Conservation (phyloP, 768 basidiomycete species). For the Amanita exitialis region DNA sequence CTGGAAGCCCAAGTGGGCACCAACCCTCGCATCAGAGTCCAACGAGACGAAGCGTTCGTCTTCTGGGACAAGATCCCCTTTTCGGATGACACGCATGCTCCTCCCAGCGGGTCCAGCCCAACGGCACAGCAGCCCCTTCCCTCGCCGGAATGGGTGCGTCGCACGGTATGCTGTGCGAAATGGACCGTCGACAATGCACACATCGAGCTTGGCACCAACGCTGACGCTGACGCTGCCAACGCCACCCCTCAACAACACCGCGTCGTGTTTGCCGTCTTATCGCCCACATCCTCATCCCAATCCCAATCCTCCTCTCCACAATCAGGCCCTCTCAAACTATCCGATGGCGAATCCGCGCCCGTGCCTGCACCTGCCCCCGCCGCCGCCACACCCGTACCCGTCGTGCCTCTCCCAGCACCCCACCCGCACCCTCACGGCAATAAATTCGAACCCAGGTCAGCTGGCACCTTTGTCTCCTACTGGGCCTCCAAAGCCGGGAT, state of each 20-base stretch:
- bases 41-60: constrained; percentile 74
- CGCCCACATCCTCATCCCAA: constrained; percentile 23
- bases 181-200: constrained; percentile 53
- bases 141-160: constrained; percentile 78
- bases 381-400: constrained; percentile 25
- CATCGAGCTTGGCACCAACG: constrained; percentile 13
- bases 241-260: constrained; percentile 24
- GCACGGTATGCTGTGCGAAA: constrained; percentile 73
- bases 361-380: background rate
- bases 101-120: background rate
- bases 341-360: constrained; percentile 13
- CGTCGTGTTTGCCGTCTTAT: constrained; percentile 53
- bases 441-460: constrained; percentile 56
- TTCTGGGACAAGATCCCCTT: constrained; percentile 69
- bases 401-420: constrained; percentile 57
- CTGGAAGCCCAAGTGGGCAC: constrained; percentile 82
- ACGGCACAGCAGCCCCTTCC: constrained; percentile 9
- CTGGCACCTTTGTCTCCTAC: constrained; percentile 48
- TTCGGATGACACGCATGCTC: constrained; percentile 22
- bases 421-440: constrained; percentile 30
- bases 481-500: constrained; percentile 66
- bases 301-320: constrained; percentile 27
- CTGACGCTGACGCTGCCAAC: background rate
- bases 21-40: constrained; percentile 73
- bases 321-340: constrained; percentile 17